Percentiles rank a stretch among this genome's conserved stretches.
Evolutionary conservation across 164 flowering plant species (phyloP).

Genomic region (Berberis thunbergii): DNA sequence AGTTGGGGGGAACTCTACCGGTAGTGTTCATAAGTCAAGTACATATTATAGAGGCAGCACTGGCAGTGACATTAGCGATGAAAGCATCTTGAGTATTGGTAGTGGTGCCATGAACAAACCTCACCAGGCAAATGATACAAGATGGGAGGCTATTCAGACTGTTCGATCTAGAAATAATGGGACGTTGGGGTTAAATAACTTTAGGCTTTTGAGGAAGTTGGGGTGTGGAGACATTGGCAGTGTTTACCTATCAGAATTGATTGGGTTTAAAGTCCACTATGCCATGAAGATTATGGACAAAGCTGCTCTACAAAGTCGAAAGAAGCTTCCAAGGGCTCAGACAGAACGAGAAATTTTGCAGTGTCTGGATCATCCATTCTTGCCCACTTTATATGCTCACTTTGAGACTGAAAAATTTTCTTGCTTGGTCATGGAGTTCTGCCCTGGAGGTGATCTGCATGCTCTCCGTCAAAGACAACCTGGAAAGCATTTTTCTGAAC

Average conservation of each 20-base stretch:
- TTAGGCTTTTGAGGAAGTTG: slow-evolving; percentile 61
- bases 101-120: slow-evolving; percentile 70
- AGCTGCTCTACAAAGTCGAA: slow-evolving; percentile 58
- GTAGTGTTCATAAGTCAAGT: too few relatives aligned
- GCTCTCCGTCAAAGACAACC: slow-evolving; percentile 79
- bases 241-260: slow-evolving; percentile 68
- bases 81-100: slow-evolving; percentile 76
- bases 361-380: slow-evolving; percentile 78
- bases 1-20: too few relatives aligned
- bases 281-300: slow-evolving; percentile 92
- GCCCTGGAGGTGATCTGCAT: slow-evolving; percentile 90
- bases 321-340: slow-evolving; percentile 84
- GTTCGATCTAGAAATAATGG: slow-evolving; percentile 46
- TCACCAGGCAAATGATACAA: slow-evolving; percentile 63
- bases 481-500: slow-evolving; percentile 79
- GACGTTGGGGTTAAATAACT: slow-evolving; percentile 58
- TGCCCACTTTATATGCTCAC: slow-evolving; percentile 73
- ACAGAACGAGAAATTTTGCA: slow-evolving; percentile 87
- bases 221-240: slow-evolving; percentile 93
- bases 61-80: slow-evolving; percentile 76
- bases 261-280: slow-evolving; percentile 67
- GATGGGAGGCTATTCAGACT: slow-evolving; percentile 83
- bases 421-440: slow-evolving; percentile 88
- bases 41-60: slow-evolving; percentile 52
- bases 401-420: slow-evolving; percentile 82